phyloP scores from a whole-genome alignment of 257 asterid genomes.

The Gardenia jasminoides region DNA sequence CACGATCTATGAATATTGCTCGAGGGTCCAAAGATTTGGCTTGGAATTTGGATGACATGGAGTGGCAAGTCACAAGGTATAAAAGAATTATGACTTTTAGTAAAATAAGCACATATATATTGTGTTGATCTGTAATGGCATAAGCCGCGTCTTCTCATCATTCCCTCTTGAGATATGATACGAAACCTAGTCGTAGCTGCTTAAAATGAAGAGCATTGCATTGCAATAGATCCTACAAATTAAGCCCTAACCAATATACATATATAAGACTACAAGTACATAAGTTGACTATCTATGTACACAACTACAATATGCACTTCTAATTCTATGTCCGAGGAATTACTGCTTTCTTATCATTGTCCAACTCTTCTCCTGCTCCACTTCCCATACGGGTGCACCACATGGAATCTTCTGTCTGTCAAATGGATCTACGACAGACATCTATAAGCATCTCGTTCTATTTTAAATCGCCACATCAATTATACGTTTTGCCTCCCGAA shows the following conservation, averaged over 20 bases:
- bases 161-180: conserved; percentile 10
- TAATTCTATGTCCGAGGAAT: background rate
- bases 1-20: too few species aligned
- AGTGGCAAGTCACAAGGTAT: background rate
- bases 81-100: background rate
- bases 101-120: background rate
- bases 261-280: too few species aligned
- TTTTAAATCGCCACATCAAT: conserved; percentile 66
- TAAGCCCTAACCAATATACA: background rate
- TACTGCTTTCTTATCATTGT: background rate
- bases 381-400: background rate
- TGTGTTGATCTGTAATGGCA: background rate
- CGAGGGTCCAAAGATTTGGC: too few species aligned
- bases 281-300: background rate
- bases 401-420: background rate
- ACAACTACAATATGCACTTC: background rate
- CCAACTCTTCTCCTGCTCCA: background rate
- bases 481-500: conserved; percentile 58
- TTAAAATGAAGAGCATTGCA: background rate
- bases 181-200: conserved; percentile 4
- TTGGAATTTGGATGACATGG: too few species aligned
- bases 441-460: background rate
- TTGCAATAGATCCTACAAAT: background rate
- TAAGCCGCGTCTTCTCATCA: background rate
- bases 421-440: background rate